These are phyloP conservation scores for Ceriops zippeliana DNA, from an alignment of 345 rosid species.

Conservation along the genomic window DNA sequence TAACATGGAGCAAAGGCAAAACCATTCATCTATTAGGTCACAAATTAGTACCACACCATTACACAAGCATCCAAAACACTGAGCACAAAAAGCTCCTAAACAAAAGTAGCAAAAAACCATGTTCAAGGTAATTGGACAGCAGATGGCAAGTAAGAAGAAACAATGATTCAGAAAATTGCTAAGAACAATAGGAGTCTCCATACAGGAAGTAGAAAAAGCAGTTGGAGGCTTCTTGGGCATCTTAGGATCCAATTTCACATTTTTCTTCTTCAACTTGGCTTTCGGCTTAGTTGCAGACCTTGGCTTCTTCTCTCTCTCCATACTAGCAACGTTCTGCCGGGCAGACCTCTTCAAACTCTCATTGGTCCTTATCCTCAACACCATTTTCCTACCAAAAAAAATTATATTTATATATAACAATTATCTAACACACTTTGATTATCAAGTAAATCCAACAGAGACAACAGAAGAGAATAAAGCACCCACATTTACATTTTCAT, in stretches of 20 bases:
- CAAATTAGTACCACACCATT: too few relatives aligned
- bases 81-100: too few relatives aligned
- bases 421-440: not conserved
- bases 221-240: conserved; percentile 94
- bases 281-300: conserved; percentile 30
- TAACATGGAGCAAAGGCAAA: too few relatives aligned
- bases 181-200: conserved; percentile 14
- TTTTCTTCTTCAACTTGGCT: conserved; percentile 38
- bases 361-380: conserved; percentile 29
- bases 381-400: conserved; percentile 25
- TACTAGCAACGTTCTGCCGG: conserved; percentile 5
- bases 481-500: too few relatives aligned
- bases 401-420: not conserved
- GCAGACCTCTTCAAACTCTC: conserved; percentile 23
- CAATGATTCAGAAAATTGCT: not conserved
- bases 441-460: not conserved
- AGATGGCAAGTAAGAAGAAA: not conserved
- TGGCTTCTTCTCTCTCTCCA: conserved; percentile 23
- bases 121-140: too few relatives aligned
- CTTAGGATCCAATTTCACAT: conserved; percentile 41
- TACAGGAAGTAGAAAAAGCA: conserved; percentile 88
- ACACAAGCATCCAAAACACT: too few relatives aligned
- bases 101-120: too few relatives aligned
- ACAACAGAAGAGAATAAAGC: not conserved
- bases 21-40: too few relatives aligned